Percentiles rank a stretch among this genome's conserved stretches.
Conservation (phyloP, 495 filamentous ascomycete species). For the Aspergillus heteromorphus region DNA sequence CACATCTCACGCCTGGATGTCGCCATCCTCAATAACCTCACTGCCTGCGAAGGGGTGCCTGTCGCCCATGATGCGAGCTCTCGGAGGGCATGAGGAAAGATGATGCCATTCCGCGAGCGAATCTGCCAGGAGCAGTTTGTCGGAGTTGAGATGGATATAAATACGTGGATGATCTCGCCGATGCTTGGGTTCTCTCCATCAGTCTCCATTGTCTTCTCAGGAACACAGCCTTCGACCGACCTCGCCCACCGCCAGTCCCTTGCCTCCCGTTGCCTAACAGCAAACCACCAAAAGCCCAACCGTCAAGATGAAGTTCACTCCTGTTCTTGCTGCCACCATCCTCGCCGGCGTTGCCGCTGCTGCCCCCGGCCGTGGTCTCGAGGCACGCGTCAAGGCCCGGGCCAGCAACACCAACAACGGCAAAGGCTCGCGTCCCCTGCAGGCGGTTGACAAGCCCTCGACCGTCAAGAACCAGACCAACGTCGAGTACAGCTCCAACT, state of each 20-base stretch:
- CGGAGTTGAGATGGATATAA: not conserved
- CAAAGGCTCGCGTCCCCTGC: not conserved
- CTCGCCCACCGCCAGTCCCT: not conserved
- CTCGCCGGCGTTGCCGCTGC: not conserved
- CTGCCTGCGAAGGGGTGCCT: not conserved
- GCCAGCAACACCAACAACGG: no score
- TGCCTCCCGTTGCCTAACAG: not conserved
- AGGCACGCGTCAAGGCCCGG: not conserved
- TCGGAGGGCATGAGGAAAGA: not conserved
- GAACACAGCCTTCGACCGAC: not conserved
- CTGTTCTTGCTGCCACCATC: not conserved
- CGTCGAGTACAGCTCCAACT: constrained; percentile 44
- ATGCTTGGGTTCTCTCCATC: not conserved
- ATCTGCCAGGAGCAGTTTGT: not conserved
- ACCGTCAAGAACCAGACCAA: constrained; percentile 5
- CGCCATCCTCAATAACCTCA: not conserved
- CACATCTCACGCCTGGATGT: not conserved
- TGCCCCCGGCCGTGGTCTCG: not conserved
- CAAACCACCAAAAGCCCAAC: no score
- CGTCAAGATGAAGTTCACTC: not conserved
- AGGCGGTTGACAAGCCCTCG: not conserved
- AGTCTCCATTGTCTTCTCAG: not conserved
- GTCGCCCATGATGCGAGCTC: not conserved
- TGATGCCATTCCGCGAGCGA: not conserved
- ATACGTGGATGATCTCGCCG: not conserved